phyloP scores from a whole-genome alignment of 441 rosid species.

The Gossypium schwendimanii region DNA sequence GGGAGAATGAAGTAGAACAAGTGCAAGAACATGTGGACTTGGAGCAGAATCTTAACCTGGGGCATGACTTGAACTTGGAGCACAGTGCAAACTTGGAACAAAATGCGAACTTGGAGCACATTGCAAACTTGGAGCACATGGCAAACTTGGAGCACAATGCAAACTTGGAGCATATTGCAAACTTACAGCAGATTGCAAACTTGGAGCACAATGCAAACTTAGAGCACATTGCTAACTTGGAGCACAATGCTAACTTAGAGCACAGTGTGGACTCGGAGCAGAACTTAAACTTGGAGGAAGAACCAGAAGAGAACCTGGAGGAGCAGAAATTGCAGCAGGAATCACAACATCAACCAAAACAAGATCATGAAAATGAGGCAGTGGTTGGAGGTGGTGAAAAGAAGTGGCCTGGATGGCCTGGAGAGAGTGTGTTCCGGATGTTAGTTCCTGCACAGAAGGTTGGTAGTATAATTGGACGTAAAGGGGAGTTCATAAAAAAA shows the following conservation, averaged over 20 bases:
- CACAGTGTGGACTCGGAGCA: not conserved
- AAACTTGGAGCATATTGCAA: not conserved
- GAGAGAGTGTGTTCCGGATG: conserved; percentile 96
- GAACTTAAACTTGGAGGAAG: conserved; percentile 3
- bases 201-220: not conserved
- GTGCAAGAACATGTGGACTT: conserved; percentile 8
- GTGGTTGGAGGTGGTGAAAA: conserved; percentile 56
- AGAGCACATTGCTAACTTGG: not conserved
- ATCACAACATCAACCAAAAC: conserved; percentile 30
- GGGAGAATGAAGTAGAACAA: conserved; percentile 6
- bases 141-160: not conserved
- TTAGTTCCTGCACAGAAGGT: conserved; percentile 97
- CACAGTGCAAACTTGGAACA: not conserved
- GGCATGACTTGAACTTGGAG: not conserved
- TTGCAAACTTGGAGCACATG: not conserved
- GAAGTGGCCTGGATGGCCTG: conserved; percentile 99
- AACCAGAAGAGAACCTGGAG: conserved; percentile 6
- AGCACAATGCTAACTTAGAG: not conserved
- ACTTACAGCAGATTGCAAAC: not conserved
- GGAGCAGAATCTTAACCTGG: not conserved
- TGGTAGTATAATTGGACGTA: conserved; percentile 96
- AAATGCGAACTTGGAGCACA: not conserved
- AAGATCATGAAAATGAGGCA: conserved; percentile 34
- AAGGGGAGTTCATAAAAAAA: conserved; percentile 93
- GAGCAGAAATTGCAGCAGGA: conserved; percentile 26